Evolutionary conservation across 139 green algal genomes (phyloP), one percentile per base, ranked within the genome.

Genomic region (Gonium pectorale): DNA sequence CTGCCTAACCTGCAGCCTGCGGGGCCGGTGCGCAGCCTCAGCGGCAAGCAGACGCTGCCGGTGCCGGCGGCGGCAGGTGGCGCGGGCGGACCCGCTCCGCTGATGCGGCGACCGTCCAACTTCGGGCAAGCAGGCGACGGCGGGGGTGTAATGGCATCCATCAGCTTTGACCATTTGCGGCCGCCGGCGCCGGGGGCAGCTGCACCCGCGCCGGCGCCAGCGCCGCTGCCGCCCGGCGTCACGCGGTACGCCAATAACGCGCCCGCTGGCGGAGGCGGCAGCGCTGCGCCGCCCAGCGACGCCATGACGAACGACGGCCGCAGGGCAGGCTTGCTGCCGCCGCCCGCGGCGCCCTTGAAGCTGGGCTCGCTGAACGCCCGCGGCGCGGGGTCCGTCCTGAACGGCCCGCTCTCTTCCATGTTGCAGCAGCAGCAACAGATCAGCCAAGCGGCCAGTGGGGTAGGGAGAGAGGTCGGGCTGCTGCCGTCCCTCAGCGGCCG

Each of bases 191-290:
- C n/a, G n/a, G 37, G 8, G 4, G 19, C 29, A 17, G 49, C 35
- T 31, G n/a, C 59, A 22, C 26, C 17, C n/a, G n/a, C 3, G 60
- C n/a, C 60, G 29, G 29, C 3, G 9, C 17, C 6, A 49, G 71
- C 46, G 21, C 31, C 33, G 71, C 77, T 83, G 62, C 77, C 77
- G 44, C 77, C 77, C 2, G 77, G 77, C 60, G 77, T 83, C 9
- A 83, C 77, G n/a, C 77, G 77, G 33, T 83, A 83, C 63, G 33
- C 46, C 26, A 43, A 19, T 29, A 1, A 6, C 19, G 71, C 26
- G 26, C 54, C 31, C 17, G 9, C 21, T 35, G 33, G 5, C 35
- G 64, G 54, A 33, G 71, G 46, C 51, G 52, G 46, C 24, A 33
- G 51, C 51, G n/a, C 51, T 8, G 24, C 29, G 59, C 59, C 59